Conservation (phyloP, 371 early-diverging fungal species). For the Sporodiniella umbellata region DNA sequence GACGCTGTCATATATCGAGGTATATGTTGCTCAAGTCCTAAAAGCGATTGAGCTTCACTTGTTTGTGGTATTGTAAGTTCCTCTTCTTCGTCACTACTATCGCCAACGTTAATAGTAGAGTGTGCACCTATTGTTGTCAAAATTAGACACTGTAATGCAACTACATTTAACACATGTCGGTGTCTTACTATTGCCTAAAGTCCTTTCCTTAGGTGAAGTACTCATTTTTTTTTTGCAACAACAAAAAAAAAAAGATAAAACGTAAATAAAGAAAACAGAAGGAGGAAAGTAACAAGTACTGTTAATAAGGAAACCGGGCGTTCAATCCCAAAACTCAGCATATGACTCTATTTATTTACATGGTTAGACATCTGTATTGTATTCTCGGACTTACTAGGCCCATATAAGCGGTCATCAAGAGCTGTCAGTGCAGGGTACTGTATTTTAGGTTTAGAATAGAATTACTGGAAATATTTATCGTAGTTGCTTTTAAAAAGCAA, state of each 20-base stretch:
- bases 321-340: conserved; percentile 1
- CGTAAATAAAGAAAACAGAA: too few species aligned
- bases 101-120: conserved; percentile 16
- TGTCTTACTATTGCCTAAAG: conserved; percentile 3
- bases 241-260: background rate
- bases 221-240: conserved; percentile 2
- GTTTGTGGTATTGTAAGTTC: background rate
- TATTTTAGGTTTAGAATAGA: too few species aligned
- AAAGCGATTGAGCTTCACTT: conserved; percentile 14
- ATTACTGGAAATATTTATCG: too few species aligned
- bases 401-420: background rate
- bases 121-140: conserved; percentile 2
- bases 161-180: too few species aligned
- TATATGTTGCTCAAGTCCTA: conserved; percentile 15
- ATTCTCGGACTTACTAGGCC: background rate
- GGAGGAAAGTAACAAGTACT: background rate
- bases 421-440: too few species aligned
- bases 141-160: too few species aligned
- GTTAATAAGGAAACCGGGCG: background rate
- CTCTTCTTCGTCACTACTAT: conserved; percentile 18
- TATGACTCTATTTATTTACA: background rate
- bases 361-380: too few species aligned
- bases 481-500: too few species aligned
- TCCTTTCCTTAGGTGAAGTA: conserved; percentile 2
- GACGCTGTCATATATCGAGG: conserved; percentile 30